Evolutionary conservation across 129 eudicot species (phyloP).

Genomic region (Escallonia herrerae): DNA sequence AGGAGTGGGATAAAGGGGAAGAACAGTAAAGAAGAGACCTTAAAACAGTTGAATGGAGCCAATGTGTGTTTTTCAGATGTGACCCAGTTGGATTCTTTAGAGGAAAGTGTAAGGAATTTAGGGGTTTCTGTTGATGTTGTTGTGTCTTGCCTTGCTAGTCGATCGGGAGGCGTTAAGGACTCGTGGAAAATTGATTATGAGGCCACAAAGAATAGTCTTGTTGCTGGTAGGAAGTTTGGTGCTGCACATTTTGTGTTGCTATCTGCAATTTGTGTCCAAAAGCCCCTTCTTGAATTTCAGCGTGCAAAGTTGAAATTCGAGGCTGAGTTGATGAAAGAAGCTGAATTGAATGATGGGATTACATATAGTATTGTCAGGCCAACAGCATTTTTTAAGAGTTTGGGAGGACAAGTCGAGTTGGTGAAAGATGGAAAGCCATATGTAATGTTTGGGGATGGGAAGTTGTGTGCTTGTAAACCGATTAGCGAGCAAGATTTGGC

Average conservation of each 20-base stretch:
- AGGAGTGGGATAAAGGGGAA: constrained; percentile 76
- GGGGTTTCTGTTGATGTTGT: constrained; percentile 79
- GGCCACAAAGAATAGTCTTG: constrained; percentile 81
- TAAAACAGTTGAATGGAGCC: constrained; percentile 58
- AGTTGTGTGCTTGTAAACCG: constrained; percentile 89
- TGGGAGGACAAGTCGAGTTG: constrained; percentile 87
- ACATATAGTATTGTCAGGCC: constrained; percentile 90
- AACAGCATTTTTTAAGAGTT: constrained; percentile 87
- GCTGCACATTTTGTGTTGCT: constrained; percentile 79
- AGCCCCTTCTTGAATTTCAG: constrained; percentile 91
- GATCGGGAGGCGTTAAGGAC: constrained; percentile 87
- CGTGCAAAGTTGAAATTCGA: constrained; percentile 87
- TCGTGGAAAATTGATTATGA: constrained; percentile 88
- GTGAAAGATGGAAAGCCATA: constrained; percentile 95
- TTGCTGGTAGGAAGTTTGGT: constrained; percentile 67
- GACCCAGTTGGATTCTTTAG: constrained; percentile 50
- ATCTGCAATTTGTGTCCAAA: constrained; percentile 95
- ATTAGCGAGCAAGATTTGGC: constrained; percentile 88
- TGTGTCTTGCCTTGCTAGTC: constrained; percentile 85
- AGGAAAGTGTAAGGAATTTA: constrained; percentile 47
- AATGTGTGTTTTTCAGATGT: constrained; percentile 91
- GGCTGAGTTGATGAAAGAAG: constrained; percentile 65
- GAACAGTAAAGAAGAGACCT: constrained; percentile 61
- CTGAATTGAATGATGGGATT: constrained; percentile 40
- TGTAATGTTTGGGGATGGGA: constrained; percentile 98